Evolutionary conservation across 2,329 filamentous ascomycete genomes (phyloP), one percentile per base, ranked within the genome.

Genomic region (Exophiala sp.): DNA sequence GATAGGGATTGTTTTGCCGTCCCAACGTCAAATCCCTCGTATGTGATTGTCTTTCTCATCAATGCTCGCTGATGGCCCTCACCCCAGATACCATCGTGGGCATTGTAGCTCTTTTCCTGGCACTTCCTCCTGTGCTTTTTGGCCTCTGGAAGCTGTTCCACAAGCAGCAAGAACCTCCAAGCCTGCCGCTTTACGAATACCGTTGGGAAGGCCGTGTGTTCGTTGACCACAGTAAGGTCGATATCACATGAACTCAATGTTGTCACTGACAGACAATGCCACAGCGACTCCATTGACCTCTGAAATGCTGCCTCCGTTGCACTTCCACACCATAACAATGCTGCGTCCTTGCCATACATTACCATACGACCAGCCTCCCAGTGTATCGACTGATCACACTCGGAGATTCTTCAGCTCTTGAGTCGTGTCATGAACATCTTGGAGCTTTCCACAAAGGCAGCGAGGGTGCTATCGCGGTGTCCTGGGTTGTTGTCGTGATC

Each of bases 21-120:
- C 16, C 16, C 2, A 2, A 18, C 11, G 7, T 9, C 10, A 10
- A n/a, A 32, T 0, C 14, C 9, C 2, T 5, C 21, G 8, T 5
- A 5, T 11, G 21, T 24, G 18, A 14, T 8, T 6, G 4, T 21
- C 18, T 20, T 11, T 29, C n/a, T 43, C 7, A 21, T 32, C 11
- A 11, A 21, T 42, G 5, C 33, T 29, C 18, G 42, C 12, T 10
- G 14, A 55, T 52, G 53, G 21, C 45, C 29, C n/a, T 55, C 14
- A 47, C 53, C n/a, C 47, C 33, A 8, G 53, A 55, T 9, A 43
- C 53, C n/a, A 16, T 55, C 1, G 48, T 51, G 18, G 48, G 47
- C 20, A 51, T 55, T 39, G 33, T 52, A n/a, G 47, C 36, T 39
- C 41, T 55, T 14, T 21, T 55, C 20, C 33, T 55, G 14, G 43